Conservation (phyloP, 495 filamentous ascomycete genomes). For the Tuber aestivum region DNA sequence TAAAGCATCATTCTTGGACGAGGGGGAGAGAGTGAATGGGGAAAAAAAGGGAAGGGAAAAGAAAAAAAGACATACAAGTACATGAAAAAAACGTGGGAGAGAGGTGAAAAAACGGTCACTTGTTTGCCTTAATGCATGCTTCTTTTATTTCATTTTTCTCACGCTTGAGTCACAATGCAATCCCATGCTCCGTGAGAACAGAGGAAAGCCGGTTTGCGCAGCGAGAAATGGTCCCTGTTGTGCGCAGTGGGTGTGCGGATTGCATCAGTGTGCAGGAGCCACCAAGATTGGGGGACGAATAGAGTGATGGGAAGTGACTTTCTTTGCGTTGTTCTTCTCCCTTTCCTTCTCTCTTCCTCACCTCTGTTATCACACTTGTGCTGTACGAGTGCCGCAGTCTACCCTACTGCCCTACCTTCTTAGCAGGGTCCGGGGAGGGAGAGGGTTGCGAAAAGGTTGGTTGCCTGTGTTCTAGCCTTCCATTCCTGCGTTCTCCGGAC, state of each 20-base stretch:
- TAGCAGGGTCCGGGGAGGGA: not conserved
- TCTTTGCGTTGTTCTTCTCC: not conserved
- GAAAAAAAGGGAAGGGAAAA: too few species aligned
- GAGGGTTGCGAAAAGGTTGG: not conserved
- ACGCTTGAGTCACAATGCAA: slow-evolving; percentile 2
- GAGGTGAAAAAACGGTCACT: not conserved
- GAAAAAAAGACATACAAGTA: not conserved
- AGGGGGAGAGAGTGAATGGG: not conserved
- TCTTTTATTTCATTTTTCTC: not conserved
- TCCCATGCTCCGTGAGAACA: not conserved
- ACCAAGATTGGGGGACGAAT: slow-evolving; percentile 11
- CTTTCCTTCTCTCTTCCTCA: too few species aligned
- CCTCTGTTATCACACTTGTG: too few species aligned
- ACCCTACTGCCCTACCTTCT: not conserved
- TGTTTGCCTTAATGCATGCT: not conserved
- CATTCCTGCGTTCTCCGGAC: not conserved
- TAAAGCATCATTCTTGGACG: not conserved
- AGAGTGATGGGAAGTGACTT: slow-evolving; percentile 10
- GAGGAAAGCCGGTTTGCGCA: not conserved
- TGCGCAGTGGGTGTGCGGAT: slow-evolving; percentile 16
- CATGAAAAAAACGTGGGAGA: not conserved
- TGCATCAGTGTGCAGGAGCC: slow-evolving; percentile 30
- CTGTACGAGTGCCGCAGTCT: too few species aligned
- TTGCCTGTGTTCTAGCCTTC: not conserved
- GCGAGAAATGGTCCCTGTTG: not conserved